Conservation (phyloP, 306 rosid genomes). For the Sicyos baderoa region DNA sequence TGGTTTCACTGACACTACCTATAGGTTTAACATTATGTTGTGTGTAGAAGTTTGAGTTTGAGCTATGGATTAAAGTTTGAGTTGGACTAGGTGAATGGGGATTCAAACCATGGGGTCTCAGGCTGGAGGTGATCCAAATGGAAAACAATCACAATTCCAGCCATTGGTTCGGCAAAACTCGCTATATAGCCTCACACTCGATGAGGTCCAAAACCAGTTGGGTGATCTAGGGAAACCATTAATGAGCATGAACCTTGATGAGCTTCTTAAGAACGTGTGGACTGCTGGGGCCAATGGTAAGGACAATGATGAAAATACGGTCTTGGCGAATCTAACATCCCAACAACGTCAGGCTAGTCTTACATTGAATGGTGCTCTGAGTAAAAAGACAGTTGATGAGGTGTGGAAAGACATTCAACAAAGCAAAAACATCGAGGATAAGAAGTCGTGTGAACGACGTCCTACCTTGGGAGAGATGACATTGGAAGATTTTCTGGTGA, state of each 20-base stretch:
- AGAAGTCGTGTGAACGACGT: conserved; percentile 52
- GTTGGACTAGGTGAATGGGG: conserved; percentile 40
- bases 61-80: conserved; percentile 23
- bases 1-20: neutral
- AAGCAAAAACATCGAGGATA: conserved; percentile 39
- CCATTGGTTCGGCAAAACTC: conserved; percentile 62
- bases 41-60: conserved; percentile 20
- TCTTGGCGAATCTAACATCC: conserved; percentile 39
- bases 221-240: conserved; percentile 88
- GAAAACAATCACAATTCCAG: conserved; percentile 56
- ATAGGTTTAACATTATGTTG: conserved; percentile 8
- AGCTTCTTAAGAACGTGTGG: conserved; percentile 86
- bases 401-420: conserved; percentile 94
- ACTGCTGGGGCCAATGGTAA: conserved; percentile 60
- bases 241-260: conserved; percentile 90
- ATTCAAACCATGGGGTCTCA: conserved; percentile 77
- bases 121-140: conserved; percentile 54
- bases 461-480: conserved; percentile 94
- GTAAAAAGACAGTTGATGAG: conserved; percentile 92
- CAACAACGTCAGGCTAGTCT: conserved; percentile 66
- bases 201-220: conserved; percentile 86
- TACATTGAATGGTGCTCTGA: conserved; percentile 50
- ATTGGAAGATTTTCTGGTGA: conserved; percentile 84
- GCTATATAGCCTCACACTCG: conserved; percentile 73
- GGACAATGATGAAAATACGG: conserved; percentile 35